Conservation (phyloP, 108 stramenopile species). For the Pseudonitzschia multiseries region DNA sequence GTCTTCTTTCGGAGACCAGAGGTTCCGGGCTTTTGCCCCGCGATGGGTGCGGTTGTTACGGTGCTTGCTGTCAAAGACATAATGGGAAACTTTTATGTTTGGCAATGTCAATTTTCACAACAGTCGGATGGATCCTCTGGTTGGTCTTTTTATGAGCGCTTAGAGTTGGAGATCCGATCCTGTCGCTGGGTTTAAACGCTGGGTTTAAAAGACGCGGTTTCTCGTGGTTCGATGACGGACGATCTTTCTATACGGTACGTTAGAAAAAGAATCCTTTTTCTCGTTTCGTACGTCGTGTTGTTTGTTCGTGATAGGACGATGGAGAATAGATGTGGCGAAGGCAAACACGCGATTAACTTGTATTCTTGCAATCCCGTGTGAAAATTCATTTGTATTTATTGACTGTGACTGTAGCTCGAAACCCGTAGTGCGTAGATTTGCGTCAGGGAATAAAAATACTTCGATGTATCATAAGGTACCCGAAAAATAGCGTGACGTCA, state of each 20-base stretch:
- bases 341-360: background rate
- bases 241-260: background rate
- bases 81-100: too few relatives aligned
- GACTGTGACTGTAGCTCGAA: too few relatives aligned
- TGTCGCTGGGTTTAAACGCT: background rate
- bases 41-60: conserved; percentile 88
- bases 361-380: background rate
- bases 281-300: background rate
- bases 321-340: background rate
- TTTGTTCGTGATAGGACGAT: background rate
- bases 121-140: too few relatives aligned
- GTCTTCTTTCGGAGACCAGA: conserved; percentile 99
- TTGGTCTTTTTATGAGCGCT: too few relatives aligned
- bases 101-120: too few relatives aligned
- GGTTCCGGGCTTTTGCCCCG: conserved; percentile 99
- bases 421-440: background rate
- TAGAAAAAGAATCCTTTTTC: conserved; percentile 1
- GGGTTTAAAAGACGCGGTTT: background rate
- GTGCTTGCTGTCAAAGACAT: conserved; percentile 62
- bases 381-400: too few relatives aligned
- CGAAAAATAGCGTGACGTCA: too few relatives aligned
- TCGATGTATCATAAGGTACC: background rate
- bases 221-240: background rate
- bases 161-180: background rate
- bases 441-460: background rate